Conservation (phyloP, 305 asterid genomes). For the Plantago rigida region DNA sequence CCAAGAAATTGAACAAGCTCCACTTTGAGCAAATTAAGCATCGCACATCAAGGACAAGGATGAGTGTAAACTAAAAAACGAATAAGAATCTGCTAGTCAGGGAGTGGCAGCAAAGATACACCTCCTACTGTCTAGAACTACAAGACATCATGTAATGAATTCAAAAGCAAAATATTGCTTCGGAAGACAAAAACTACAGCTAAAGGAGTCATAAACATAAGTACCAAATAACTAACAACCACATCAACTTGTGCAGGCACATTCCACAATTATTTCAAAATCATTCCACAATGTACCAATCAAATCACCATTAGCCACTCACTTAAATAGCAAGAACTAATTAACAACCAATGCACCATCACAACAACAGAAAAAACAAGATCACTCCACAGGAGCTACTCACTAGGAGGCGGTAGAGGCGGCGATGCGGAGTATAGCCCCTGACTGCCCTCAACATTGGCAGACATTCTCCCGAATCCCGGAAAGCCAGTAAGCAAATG, state of each 20-base stretch:
- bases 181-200: neutral
- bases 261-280: neutral
- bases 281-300: conserved; percentile 13
- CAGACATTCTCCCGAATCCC: conserved; percentile 35
- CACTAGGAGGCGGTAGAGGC: conserved; percentile 46
- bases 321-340: neutral
- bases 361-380: conserved; percentile 14
- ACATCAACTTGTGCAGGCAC: too few relatives aligned
- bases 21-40: neutral
- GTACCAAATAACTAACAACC: neutral
- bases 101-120: neutral
- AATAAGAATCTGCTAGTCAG: neutral
- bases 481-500: conserved; percentile 44
- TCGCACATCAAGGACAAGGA: neutral
- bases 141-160: neutral
- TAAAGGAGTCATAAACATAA: neutral
- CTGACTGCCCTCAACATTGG: conserved; percentile 28
- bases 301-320: conserved; percentile 19
- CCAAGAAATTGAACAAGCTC: conserved; percentile 3
- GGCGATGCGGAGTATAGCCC: conserved; percentile 37
- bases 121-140: neutral
- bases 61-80: neutral
- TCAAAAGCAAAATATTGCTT: too few relatives aligned
- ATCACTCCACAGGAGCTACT: conserved; percentile 38
- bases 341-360: conserved; percentile 14